These are phyloP conservation scores for Globisporangium megalacanthum DNA, from an alignment of 352 stramenopile species.

Conservation along the genomic window DNA sequence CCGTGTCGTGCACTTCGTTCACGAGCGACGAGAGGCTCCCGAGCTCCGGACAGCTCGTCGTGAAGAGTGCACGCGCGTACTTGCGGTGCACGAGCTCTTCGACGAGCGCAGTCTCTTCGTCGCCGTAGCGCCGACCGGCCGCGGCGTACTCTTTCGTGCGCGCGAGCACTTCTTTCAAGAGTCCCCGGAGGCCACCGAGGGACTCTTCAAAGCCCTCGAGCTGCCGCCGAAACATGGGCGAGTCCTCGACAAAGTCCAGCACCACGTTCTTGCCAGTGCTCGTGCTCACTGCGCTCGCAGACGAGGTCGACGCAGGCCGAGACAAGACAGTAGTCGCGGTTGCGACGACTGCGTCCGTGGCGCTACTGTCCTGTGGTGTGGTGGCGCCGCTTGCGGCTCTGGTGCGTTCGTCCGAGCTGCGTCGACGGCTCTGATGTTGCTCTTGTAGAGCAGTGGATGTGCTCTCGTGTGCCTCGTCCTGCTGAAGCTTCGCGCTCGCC, in stretches of 20 bases:
- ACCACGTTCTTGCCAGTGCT: constrained; percentile 70
- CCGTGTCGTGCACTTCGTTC: constrained; percentile 77
- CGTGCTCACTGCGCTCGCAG: constrained; percentile 21
- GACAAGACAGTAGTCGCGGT: neutral
- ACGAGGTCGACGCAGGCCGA: constrained; percentile 14
- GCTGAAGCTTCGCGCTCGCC: constrained; percentile 6
- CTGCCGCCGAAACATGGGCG: constrained; percentile 79
- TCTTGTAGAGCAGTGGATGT: neutral
- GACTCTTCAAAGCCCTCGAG: constrained; percentile 79
- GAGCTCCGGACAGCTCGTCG: constrained; percentile 63
- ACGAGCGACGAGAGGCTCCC: constrained; percentile 75
- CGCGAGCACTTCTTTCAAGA: constrained; percentile 67
- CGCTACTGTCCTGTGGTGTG: neutral
- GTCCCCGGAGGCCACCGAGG: constrained; percentile 44
- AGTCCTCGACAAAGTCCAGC: constrained; percentile 84
- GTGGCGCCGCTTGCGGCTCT: neutral
- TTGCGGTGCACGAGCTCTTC: constrained; percentile 72
- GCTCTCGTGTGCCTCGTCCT: neutral
- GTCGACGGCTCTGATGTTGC: neutral
- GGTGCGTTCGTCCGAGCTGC: neutral
- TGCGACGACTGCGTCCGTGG: neutral
- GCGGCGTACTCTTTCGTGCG: constrained; percentile 77
- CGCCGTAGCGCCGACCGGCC: constrained; percentile 52
- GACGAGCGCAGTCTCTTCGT: constrained; percentile 63
- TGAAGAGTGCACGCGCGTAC: constrained; percentile 83